Evolutionary conservation across 495 filamentous ascomycete genomes (phyloP).

Genomic region (Apiosordaria backusii): DNA sequence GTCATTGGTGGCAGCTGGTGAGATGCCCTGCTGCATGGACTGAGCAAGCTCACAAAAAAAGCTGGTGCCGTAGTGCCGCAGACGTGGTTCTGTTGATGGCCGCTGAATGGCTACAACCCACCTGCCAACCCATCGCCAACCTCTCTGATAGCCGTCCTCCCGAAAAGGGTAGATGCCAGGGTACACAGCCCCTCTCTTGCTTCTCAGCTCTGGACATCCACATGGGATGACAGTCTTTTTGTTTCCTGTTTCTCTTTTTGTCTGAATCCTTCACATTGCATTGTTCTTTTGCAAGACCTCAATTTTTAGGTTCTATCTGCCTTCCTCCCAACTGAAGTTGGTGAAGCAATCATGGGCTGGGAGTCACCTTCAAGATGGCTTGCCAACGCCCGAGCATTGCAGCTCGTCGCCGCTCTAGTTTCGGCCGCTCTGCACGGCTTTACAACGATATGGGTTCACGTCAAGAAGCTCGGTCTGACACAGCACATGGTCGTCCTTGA

Average conservation of each 20-base stretch:
- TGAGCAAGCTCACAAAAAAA: neutral
- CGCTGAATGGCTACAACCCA: neutral
- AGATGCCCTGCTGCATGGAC: neutral
- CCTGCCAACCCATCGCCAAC: neutral
- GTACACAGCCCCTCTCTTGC: neutral
- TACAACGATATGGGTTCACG: conserved; percentile 31
- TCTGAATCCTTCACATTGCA: neutral
- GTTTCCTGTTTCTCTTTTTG: conserved; percentile 2
- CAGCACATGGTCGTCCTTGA: conserved; percentile 32
- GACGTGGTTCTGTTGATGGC: neutral
- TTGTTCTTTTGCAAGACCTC: neutral
- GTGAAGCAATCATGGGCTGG: conserved; percentile 26
- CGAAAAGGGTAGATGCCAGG: neutral
- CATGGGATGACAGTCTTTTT: neutral
- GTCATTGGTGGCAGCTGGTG: neutral
- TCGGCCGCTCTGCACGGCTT: conserved; percentile 38
- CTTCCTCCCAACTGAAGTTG: conserved; percentile 18
- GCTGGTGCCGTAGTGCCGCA: neutral
- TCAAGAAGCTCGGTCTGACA: conserved; percentile 26
- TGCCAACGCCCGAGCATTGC: conserved; percentile 30
- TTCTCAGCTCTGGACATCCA: neutral
- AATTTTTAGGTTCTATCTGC: neutral
- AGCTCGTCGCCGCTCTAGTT: conserved; percentile 29
- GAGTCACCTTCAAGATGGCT: conserved; percentile 34
- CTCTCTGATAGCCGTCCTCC: neutral